Percentiles rank a stretch among this genome's conserved stretches.
These are phyloP conservation scores for Lactarius akahatsu DNA, from an alignment of 768 basidiomycete species.

Conservation along the genomic window DNA sequence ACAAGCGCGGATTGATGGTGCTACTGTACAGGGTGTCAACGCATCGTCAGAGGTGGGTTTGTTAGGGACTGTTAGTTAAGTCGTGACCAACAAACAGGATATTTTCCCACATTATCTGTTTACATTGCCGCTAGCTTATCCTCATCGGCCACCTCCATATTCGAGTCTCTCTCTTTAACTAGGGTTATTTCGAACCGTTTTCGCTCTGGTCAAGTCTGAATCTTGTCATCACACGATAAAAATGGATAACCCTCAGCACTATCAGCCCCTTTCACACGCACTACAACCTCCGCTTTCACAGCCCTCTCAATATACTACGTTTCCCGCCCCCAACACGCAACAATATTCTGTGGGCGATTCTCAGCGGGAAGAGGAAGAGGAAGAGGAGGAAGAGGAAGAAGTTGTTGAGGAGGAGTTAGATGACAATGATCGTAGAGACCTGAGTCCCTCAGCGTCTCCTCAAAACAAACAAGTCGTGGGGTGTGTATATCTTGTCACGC, in stretches of 20 bases:
- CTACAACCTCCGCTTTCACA: conserved; percentile 53
- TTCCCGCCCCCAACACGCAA: conserved; percentile 26
- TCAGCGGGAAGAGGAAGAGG: conserved; percentile 56
- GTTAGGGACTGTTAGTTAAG: conserved; percentile 24
- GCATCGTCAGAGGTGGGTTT: conserved; percentile 5
- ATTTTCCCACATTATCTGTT: conserved; percentile 31
- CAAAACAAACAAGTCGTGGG: conserved; percentile 33
- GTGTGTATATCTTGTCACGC: conserved; percentile 34
- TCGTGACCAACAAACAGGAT: conserved; percentile 20
- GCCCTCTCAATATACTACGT: conserved; percentile 32
- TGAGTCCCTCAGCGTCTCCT: conserved; percentile 37
- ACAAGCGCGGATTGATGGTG: neutral
- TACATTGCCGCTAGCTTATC: conserved; percentile 17
- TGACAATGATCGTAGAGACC: conserved; percentile 34
- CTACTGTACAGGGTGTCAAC: neutral
- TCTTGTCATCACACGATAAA: conserved; percentile 31
- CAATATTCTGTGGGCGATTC: conserved; percentile 33
- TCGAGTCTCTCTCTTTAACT: conserved; percentile 20
- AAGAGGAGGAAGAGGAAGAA: conserved; percentile 77
- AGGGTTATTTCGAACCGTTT: conserved; percentile 23
- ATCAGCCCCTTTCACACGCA: conserved; percentile 79
- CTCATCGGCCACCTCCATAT: conserved; percentile 24
- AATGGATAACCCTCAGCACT: conserved; percentile 74
- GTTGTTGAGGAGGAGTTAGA: conserved; percentile 66
- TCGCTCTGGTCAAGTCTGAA: conserved; percentile 17